Evolutionary conservation across 768 basidiomycete genomes (phyloP).

Genomic region (Serendipita sp.): DNA sequence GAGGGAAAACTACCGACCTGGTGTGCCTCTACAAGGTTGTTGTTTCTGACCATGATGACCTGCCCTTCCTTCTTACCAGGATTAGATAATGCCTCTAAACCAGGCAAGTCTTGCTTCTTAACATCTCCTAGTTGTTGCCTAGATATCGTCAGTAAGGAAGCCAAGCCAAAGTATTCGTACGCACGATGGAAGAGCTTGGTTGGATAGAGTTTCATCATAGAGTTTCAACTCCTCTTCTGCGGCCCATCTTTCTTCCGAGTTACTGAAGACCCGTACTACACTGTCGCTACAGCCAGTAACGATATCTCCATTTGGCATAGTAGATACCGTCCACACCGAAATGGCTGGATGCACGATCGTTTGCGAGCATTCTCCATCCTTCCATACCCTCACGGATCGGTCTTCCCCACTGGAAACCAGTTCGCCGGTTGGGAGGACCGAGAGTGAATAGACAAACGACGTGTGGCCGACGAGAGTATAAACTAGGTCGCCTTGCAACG

Average conservation of each 20-base stretch:
- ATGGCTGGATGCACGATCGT: slow-evolving; percentile 86
- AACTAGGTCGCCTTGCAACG: slow-evolving; percentile 58
- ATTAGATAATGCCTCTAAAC: slow-evolving; percentile 54
- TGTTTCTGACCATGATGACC: slow-evolving; percentile 78
- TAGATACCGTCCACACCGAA: slow-evolving; percentile 89
- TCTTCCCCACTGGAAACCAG: slow-evolving; percentile 91
- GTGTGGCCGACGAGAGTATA: slow-evolving; percentile 85
- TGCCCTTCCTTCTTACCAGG: slow-evolving; percentile 90
- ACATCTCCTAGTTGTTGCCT: slow-evolving; percentile 80
- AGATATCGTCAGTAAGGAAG: not conserved
- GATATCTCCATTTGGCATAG: slow-evolving; percentile 81
- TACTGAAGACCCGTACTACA: slow-evolving; percentile 71
- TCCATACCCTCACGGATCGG: slow-evolving; percentile 82
- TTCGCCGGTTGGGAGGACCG: slow-evolving; percentile 64
- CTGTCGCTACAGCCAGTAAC: slow-evolving; percentile 85
- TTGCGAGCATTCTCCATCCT: slow-evolving; percentile 78
- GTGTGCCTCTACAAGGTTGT: slow-evolving; percentile 72
- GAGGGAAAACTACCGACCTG: slow-evolving; percentile 45
- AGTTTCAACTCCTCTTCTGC: slow-evolving; percentile 42
- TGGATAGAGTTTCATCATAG: slow-evolving; percentile 61
- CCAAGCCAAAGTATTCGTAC: slow-evolving; percentile 8
- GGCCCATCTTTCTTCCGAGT: slow-evolving; percentile 56
- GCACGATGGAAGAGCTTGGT: slow-evolving; percentile 54
- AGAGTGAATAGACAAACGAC: slow-evolving; percentile 87
- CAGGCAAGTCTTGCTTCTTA: slow-evolving; percentile 79